Percentiles rank a stretch among this genome's conserved stretches.
These are phyloP conservation scores for Kuraishia molischiana DNA, from an alignment of 805 yeast species.

Conservation along the genomic window DNA sequence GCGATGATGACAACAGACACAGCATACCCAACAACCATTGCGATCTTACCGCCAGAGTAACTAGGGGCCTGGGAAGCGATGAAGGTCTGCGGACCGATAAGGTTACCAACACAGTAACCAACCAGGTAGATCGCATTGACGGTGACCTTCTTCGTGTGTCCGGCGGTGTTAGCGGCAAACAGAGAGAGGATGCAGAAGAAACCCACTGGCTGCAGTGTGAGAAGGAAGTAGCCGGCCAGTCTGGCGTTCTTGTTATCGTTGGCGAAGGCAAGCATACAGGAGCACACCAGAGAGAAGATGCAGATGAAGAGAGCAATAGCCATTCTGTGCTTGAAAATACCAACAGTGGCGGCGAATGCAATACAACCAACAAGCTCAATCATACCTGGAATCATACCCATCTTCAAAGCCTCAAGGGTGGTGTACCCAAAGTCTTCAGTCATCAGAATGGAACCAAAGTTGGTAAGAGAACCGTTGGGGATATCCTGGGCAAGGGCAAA, in stretches of 20 bases:
- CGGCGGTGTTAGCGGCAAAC: constrained; percentile 38
- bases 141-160: constrained; percentile 58
- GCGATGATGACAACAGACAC: constrained; percentile 16
- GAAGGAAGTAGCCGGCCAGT: constrained; percentile 20
- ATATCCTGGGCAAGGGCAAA: constrained; percentile 35
- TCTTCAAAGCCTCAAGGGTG: constrained; percentile 17
- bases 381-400: constrained; percentile 28
- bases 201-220: constrained; percentile 16
- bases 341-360: constrained; percentile 11
- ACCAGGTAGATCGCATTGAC: constrained; percentile 46
- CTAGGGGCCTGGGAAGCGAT: constrained; percentile 42
- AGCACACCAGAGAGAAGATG: constrained; percentile 12
- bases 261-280: constrained; percentile 18
- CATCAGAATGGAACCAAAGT: constrained; percentile 35
- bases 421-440: constrained; percentile 23
- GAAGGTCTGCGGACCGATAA: constrained; percentile 69
- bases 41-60: constrained; percentile 42
- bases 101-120: constrained; percentile 55
- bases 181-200: constrained; percentile 16
- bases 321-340: constrained; percentile 20
- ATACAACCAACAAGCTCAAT: constrained; percentile 25
- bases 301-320: constrained; percentile 18
- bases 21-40: constrained; percentile 32
- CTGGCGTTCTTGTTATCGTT: constrained; percentile 13
- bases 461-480: constrained; percentile 48